Evolutionary conservation across 2,329 filamentous ascomycete species (phyloP).

Genomic region (Trichoderma afroharzianum): DNA sequence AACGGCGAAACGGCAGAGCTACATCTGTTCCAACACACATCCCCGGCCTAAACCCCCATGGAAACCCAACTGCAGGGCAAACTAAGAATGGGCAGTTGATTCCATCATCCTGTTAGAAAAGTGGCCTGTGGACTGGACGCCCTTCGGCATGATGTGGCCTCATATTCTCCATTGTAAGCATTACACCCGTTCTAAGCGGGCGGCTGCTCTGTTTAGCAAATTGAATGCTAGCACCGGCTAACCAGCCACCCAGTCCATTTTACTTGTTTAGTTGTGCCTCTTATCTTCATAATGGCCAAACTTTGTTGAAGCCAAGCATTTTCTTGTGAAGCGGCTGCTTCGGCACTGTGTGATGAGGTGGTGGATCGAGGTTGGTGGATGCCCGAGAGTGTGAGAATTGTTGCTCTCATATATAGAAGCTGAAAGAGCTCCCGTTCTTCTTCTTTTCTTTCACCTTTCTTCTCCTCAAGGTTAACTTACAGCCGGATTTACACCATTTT

Average conservation of each 20-base stretch:
- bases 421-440: background rate
- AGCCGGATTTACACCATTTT: background rate
- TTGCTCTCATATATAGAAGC: constrained; percentile 7
- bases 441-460: background rate
- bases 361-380: background rate
- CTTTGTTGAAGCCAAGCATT: constrained; percentile 11
- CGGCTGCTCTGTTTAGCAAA: background rate
- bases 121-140: background rate
- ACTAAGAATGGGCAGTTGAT: background rate
- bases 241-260: background rate
- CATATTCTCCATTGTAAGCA: constrained; percentile 3
- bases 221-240: background rate
- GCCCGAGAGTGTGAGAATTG: background rate
- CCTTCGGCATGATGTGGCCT: constrained; percentile 7
- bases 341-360: constrained; percentile 6
- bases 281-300: constrained; percentile 16
- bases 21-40: background rate
- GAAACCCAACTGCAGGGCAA: background rate
- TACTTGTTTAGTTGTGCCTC: background rate
- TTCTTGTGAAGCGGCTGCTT: background rate
- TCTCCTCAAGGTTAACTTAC: background rate
- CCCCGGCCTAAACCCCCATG: background rate
- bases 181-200: background rate
- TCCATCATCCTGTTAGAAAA: background rate
- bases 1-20: background rate